phyloP scores from a whole-genome alignment of 2,329 filamentous ascomycete genomes.

The Aspergillus sp. region DNA sequence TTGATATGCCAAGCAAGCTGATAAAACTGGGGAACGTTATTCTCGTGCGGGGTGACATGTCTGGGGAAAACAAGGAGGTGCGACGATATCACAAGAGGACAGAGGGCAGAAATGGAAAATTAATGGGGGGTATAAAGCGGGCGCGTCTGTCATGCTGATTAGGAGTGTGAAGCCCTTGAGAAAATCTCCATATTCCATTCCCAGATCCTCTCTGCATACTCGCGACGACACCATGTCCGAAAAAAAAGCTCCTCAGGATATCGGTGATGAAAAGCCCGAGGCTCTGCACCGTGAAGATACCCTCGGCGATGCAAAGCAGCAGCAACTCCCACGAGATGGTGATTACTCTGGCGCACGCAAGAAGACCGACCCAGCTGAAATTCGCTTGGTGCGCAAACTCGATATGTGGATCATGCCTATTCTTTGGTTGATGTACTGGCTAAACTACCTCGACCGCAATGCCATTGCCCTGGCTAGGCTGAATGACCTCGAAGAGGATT shows the following conservation, averaged over 20 bases:
- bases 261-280: slow-evolving; percentile 10
- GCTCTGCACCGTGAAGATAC: slow-evolving; percentile 15
- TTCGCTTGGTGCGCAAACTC: slow-evolving; percentile 38
- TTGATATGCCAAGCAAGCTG: neutral
- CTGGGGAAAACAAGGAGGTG: neutral
- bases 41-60: slow-evolving; percentile 1
- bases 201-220: neutral
- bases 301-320: slow-evolving; percentile 12
- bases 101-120: neutral
- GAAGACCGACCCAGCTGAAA: slow-evolving; percentile 41
- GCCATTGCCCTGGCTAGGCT: slow-evolving; percentile 32
- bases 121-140: neutral
- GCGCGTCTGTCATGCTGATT: neutral
- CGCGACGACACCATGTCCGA: neutral
- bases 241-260: slow-evolving; percentile 4
- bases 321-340: neutral
- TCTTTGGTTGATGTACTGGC: slow-evolving; percentile 39
- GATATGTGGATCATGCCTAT: slow-evolving; percentile 40
- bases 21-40: neutral
- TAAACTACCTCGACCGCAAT: slow-evolving; percentile 32
- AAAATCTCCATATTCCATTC: too few species aligned
- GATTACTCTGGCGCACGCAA: slow-evolving; percentile 43
- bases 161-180: neutral
- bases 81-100: neutral
- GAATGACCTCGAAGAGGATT: slow-evolving; percentile 26